These are phyloP conservation scores for Eudorina sp. DNA, from an alignment of 139 green algal genomes.

Conservation along the genomic window DNA sequence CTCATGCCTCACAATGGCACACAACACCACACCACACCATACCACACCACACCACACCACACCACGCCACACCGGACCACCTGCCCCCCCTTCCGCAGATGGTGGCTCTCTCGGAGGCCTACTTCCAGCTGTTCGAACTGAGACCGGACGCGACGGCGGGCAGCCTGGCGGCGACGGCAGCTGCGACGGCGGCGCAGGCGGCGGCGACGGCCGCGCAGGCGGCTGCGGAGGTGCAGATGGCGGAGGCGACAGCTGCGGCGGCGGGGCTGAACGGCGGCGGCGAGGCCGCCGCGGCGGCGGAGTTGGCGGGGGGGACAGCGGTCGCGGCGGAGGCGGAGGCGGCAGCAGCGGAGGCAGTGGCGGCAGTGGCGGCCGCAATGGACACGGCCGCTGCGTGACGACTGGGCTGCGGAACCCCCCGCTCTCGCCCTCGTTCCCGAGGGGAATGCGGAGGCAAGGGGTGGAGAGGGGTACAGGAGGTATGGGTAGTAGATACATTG, in stretches of 20 bases:
- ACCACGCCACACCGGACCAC: background rate
- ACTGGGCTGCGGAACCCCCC: too few relatives aligned
- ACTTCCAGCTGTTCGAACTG: slow-evolving; percentile 90
- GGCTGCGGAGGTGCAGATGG: background rate
- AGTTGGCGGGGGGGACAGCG: too few relatives aligned
- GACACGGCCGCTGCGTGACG: background rate
- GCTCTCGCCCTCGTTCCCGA: too few relatives aligned
- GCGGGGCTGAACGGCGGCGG: background rate
- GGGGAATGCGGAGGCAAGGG: too few relatives aligned
- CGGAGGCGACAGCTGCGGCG: background rate
- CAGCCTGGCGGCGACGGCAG: background rate
- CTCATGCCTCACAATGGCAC: too few relatives aligned
- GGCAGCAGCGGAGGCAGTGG: background rate
- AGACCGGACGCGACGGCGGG: slow-evolving; percentile 10
- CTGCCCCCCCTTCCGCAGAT: slow-evolving; percentile 56
- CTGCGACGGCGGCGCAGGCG: background rate
- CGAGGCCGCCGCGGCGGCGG: background rate
- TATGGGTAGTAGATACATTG: too few relatives aligned
- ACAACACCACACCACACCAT: too few relatives aligned
- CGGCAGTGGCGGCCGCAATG: background rate
- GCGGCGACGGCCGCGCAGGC: background rate
- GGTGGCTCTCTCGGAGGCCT: slow-evolving; percentile 93
- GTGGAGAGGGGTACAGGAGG: too few relatives aligned
- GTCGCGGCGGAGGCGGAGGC: background rate
- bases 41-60: background rate